Conservation (phyloP, 202 grass and related monocot genomes). For the Schoenoplectus tabernaemontani region DNA sequence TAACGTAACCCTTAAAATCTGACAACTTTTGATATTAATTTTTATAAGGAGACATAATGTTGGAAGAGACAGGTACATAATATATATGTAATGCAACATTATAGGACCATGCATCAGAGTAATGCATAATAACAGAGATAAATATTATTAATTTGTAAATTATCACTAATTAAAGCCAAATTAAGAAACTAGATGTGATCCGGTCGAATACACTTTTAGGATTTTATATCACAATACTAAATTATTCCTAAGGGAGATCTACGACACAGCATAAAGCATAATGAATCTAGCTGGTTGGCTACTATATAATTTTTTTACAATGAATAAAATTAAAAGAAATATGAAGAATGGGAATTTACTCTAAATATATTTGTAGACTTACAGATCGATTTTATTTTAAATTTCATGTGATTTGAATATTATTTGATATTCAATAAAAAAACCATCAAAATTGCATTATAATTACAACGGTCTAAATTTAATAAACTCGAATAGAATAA, state of each 20-base stretch:
- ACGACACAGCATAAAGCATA: background rate
- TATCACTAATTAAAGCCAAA: background rate
- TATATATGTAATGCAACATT: background rate
- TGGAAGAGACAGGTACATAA: background rate
- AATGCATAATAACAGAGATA: background rate
- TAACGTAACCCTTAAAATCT: background rate
- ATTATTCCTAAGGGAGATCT: background rate
- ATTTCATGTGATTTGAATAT: too few relatives aligned
- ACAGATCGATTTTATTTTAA: too few relatives aligned
- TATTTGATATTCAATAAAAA: too few relatives aligned
- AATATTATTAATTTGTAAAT: background rate
- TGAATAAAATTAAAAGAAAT: too few relatives aligned
- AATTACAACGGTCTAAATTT: too few relatives aligned
- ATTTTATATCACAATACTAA: background rate
- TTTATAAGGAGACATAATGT: background rate
- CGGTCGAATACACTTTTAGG: background rate
- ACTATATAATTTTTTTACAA: too few relatives aligned
- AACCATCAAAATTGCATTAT: too few relatives aligned
- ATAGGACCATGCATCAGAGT: background rate
- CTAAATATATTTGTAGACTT: too few relatives aligned
- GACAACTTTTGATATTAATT: background rate
- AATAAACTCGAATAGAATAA: too few relatives aligned
- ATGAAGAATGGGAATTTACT: too few relatives aligned
- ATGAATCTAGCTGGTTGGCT: too few relatives aligned
- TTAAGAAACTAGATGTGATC: conserved; percentile 1